phyloP scores from a whole-genome alignment of 2,329 filamentous ascomycete genomes.

The Paraconiothyrium brasiliense region DNA sequence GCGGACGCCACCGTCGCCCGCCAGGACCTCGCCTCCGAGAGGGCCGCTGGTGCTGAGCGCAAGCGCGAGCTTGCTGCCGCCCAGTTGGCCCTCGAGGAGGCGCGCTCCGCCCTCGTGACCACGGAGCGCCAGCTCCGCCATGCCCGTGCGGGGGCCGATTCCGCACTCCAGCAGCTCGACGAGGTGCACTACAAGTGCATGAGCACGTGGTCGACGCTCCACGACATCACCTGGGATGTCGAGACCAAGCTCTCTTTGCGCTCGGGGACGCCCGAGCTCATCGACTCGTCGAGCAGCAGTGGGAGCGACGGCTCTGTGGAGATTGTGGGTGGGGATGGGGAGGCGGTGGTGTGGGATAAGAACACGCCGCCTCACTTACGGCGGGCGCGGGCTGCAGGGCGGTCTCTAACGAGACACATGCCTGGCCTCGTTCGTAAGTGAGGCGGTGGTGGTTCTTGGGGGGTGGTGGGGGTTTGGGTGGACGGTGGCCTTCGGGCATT shows the following conservation, averaged over 20 bases:
- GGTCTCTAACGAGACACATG: not conserved
- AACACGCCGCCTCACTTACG: slow-evolving; percentile 7
- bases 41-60: not conserved
- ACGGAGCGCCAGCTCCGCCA: not conserved
- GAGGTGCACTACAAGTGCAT: not conserved
- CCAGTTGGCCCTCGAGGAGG: not conserved
- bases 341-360: not conserved
- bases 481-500: not conserved
- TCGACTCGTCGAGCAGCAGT: not conserved
- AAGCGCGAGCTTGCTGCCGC: slow-evolving; percentile 1
- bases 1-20: not conserved
- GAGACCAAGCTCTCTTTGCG: not conserved
- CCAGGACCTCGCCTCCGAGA: not conserved
- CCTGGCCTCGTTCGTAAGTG: not conserved
- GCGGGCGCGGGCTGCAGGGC: not conserved
- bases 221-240: not conserved
- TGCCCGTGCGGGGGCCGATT: not conserved
- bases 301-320: not conserved
- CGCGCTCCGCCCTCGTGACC: not conserved
- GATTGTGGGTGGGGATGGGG: not conserved
- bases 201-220: not conserved
- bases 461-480: not conserved
- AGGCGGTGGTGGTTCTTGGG: not conserved
- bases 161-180: not conserved
- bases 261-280: not conserved